Evolutionary conservation across 192 early-diverging fungal species (phyloP).

Genomic region (Jimgerdemannia flammicorona): DNA sequence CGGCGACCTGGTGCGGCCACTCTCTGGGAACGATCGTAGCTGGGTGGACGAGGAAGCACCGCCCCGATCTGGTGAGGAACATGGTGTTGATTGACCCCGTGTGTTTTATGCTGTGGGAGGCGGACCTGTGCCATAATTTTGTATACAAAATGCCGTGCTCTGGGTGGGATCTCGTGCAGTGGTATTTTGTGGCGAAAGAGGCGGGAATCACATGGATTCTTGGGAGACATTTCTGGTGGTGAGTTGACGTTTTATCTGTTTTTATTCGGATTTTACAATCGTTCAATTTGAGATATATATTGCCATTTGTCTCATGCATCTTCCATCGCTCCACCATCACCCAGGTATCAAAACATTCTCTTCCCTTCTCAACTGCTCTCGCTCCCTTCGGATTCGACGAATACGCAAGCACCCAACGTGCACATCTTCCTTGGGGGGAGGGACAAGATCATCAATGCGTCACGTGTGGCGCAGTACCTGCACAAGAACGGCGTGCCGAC

Average conservation of each 20-base stretch:
- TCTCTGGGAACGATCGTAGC: slow-evolving; percentile 14
- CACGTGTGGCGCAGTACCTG: slow-evolving; percentile 2
- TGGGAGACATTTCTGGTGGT: slow-evolving; percentile 19
- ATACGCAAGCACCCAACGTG: neutral
- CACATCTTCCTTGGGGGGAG: slow-evolving; percentile 11
- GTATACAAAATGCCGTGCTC: slow-evolving; percentile 10
- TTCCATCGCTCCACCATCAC: neutral
- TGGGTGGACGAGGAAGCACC: slow-evolving; percentile 10
- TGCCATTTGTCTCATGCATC: neutral
- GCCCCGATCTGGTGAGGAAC: slow-evolving; percentile 4
- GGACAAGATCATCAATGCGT: slow-evolving; percentile 15
- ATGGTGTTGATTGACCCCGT: slow-evolving; percentile 14
- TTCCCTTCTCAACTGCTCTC: slow-evolving; percentile 10
- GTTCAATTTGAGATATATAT: neutral
- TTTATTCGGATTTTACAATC: neutral
- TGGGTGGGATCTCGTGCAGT: slow-evolving; percentile 5
- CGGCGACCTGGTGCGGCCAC: slow-evolving; percentile 7
- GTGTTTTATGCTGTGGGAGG: slow-evolving; percentile 16
- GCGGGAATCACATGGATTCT: slow-evolving; percentile 13
- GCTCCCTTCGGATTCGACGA: neutral
- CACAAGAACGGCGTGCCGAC: slow-evolving; percentile 3
- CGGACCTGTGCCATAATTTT: slow-evolving; percentile 17
- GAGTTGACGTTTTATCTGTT: neutral
- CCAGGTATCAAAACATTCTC: slow-evolving; percentile 16
- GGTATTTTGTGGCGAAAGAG: slow-evolving; percentile 13